These are phyloP conservation scores for Colletotrichum zoysiae DNA, from an alignment of 2,329 filamentous ascomycete species.

Conservation along the genomic window DNA sequence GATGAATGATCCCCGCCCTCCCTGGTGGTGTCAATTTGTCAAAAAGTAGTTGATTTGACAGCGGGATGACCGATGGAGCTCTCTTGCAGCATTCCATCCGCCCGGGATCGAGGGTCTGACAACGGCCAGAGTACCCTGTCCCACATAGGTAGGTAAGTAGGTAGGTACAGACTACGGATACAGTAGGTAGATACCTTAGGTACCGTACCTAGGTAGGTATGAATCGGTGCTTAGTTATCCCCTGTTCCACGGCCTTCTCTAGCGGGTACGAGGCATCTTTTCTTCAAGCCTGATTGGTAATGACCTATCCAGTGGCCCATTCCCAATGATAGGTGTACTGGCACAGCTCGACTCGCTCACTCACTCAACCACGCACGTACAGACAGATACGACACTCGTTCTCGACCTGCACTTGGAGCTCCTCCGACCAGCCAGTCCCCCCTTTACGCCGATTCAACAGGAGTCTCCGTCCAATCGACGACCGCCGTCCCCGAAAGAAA, in stretches of 20 bases:
- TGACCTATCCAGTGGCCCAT: constrained; percentile 35
- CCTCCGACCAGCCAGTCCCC: not conserved
- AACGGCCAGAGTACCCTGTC: not conserved
- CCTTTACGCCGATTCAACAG: not conserved
- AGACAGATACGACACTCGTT: too few species aligned
- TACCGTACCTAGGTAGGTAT: not conserved
- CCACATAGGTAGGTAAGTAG: too few species aligned
- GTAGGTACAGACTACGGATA: too few species aligned
- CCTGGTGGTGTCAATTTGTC: constrained; percentile 4
- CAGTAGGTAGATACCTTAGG: too few species aligned
- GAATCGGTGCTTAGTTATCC: constrained; percentile 33
- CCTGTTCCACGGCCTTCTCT: constrained; percentile 33
- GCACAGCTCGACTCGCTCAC: not conserved
- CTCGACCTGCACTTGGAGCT: not conserved
- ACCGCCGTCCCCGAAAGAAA: constrained; percentile 10
- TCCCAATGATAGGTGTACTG: not conserved
- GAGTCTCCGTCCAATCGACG: not conserved
- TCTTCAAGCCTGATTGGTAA: constrained; percentile 25
- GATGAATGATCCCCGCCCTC: not conserved
- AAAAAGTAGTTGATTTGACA: not conserved
- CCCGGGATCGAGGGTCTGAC: not conserved
- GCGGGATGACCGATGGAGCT: not conserved
- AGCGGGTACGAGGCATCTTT: constrained; percentile 4
- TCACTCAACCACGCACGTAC: not conserved
- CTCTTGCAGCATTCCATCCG: not conserved